Evolutionary conservation across 2,329 filamentous ascomycete genomes (phyloP).

Genomic region (Akanthomyces uredinophilus): DNA sequence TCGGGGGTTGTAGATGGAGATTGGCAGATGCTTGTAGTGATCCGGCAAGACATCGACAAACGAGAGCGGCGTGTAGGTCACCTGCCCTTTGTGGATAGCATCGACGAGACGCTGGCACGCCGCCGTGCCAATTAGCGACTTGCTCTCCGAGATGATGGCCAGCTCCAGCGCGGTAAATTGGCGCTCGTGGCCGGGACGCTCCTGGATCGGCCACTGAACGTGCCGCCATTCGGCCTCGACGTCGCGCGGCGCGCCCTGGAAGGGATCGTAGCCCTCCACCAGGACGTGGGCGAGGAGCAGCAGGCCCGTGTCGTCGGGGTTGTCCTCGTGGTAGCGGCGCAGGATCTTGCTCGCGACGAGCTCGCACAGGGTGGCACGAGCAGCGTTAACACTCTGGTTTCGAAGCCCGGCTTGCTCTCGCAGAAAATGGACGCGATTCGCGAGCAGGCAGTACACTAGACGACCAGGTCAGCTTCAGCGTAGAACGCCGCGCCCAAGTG

Average conservation of each 20-base stretch:
- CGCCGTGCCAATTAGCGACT: slow-evolving; percentile 59
- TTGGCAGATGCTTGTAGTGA: slow-evolving; percentile 65
- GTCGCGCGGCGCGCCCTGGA: slow-evolving; percentile 60
- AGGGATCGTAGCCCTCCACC: slow-evolving; percentile 66
- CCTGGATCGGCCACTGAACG: slow-evolving; percentile 35
- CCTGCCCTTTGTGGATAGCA: slow-evolving; percentile 62
- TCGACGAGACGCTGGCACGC: slow-evolving; percentile 67
- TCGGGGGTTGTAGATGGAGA: slow-evolving; percentile 64
- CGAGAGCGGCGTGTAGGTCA: slow-evolving; percentile 65
- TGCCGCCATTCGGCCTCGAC: slow-evolving; percentile 45
- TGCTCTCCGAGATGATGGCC: slow-evolving; percentile 67
- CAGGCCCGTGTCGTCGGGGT: slow-evolving; percentile 56
- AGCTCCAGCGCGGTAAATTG: slow-evolving; percentile 66
- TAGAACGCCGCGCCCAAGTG: background rate
- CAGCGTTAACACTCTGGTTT: slow-evolving; percentile 64
- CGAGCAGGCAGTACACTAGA: slow-evolving; percentile 64
- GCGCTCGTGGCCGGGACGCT: slow-evolving; percentile 38
- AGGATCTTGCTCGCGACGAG: slow-evolving; percentile 62
- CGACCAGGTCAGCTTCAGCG: background rate
- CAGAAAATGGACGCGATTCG: slow-evolving; percentile 65
- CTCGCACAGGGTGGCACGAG: slow-evolving; percentile 64
- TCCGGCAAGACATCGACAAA: slow-evolving; percentile 71
- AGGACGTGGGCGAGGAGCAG: slow-evolving; percentile 63
- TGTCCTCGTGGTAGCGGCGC: slow-evolving; percentile 63
- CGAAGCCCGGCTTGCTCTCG: slow-evolving; percentile 60